Conservation (phyloP, 257 asterid species). For the Petunia secreta region DNA sequence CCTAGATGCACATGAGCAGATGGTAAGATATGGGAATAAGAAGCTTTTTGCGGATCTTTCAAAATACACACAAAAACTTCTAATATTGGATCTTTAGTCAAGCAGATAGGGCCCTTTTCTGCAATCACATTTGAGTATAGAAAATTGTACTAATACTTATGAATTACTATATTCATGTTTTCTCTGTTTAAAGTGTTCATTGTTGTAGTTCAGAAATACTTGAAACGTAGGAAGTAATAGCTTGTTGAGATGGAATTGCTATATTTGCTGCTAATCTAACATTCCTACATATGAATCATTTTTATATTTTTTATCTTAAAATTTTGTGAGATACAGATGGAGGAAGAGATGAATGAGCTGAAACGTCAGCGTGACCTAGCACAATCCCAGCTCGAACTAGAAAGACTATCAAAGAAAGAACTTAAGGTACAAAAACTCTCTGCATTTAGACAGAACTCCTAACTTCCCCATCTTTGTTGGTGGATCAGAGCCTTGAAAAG, state of each 20-base stretch:
- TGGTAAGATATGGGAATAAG: not conserved
- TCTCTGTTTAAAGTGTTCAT: not conserved
- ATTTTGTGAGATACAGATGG: conserved; percentile 65
- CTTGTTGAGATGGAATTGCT: not conserved
- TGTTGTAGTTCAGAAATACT: not conserved
- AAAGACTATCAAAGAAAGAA: conserved; percentile 77
- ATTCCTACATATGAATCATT: not conserved
- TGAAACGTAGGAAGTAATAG: not conserved
- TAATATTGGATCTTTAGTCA: not conserved
- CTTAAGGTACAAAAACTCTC: conserved; percentile 48
- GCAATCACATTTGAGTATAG: not conserved
- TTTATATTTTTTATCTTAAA: not conserved
- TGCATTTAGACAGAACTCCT: not conserved
- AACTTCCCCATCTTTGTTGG: not conserved
- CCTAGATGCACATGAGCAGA: not conserved
- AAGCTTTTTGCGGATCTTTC: conserved; percentile 11
- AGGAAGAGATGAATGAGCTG: conserved; percentile 81
- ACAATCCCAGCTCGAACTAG: conserved; percentile 75
- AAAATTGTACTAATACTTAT: not conserved
- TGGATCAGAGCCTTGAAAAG: not conserved
- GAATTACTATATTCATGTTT: not conserved
- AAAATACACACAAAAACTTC: not conserved
- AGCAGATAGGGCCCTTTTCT: not conserved
- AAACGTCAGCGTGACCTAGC: conserved; percentile 85
- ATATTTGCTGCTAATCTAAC: not conserved